Conservation (phyloP, 2,329 filamentous ascomycete genomes). For the Fusarium sp. region DNA sequence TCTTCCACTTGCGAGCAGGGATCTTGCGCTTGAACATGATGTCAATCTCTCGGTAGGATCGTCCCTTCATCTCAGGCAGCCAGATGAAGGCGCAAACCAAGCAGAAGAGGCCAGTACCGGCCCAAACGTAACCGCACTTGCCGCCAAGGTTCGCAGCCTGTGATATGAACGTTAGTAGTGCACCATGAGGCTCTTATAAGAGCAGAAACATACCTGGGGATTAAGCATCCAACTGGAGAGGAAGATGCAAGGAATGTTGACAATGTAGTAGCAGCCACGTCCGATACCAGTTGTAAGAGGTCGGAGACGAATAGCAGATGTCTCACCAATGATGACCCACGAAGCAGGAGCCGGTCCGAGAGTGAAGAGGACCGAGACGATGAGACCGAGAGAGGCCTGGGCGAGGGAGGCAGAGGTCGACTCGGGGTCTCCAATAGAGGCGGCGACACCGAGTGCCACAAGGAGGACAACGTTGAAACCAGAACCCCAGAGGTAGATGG, state of each 20-base stretch:
- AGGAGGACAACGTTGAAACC: constrained; percentile 64
- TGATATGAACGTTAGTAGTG: constrained; percentile 44
- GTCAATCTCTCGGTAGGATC: constrained; percentile 71
- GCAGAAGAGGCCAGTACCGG: constrained; percentile 66
- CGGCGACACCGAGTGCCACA: constrained; percentile 68
- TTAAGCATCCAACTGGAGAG: constrained; percentile 71
- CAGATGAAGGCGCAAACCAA: constrained; percentile 59
- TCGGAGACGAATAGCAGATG: constrained; percentile 71
- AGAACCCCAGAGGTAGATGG: constrained; percentile 72
- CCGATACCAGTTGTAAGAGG: constrained; percentile 74
- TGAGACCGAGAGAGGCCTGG: constrained; percentile 70
- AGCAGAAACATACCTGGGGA: too few relatives aligned
- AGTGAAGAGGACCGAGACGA: constrained; percentile 73
- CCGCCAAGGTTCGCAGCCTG: constrained; percentile 59
- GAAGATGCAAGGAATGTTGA: constrained; percentile 75
- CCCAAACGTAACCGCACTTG: constrained; percentile 71
- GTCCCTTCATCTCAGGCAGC: constrained; percentile 67
- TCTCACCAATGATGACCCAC: constrained; percentile 75
- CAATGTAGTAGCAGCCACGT: constrained; percentile 70
- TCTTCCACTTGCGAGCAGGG: constrained; percentile 65
- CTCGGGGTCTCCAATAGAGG: constrained; percentile 54
- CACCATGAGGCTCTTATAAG: too few relatives aligned
- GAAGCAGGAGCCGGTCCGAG: constrained; percentile 71
- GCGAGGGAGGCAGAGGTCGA: constrained; percentile 59
- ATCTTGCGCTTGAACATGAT: constrained; percentile 67